Conservation (phyloP, 352 stramenopile genomes). For the Phytopythium sindhum region DNA sequence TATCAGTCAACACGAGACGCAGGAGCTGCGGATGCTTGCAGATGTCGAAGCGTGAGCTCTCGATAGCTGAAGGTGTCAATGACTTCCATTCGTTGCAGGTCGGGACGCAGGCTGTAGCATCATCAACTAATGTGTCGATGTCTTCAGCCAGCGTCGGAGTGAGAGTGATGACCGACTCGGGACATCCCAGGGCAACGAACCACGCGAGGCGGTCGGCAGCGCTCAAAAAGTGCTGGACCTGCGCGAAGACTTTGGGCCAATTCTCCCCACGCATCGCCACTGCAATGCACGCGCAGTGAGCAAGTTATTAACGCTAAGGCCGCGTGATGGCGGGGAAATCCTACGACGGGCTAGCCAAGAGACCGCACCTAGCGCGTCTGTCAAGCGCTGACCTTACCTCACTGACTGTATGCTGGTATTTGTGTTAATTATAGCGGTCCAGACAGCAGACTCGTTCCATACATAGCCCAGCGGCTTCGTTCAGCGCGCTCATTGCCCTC, state of each 20-base stretch:
- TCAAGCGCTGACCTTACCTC: too few species aligned
- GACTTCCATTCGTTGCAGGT: not conserved
- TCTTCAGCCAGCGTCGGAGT: not conserved
- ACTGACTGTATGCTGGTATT: too few species aligned
- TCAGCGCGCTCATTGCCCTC: too few species aligned
- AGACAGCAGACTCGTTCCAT: too few species aligned
- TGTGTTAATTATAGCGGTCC: too few species aligned
- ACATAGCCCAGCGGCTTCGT: too few species aligned
- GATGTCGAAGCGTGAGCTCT: slow-evolving; percentile 1
- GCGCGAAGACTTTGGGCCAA: slow-evolving; percentile 64
- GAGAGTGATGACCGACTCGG: not conserved
- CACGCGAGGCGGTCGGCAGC: slow-evolving; percentile 39
- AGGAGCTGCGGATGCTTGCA: slow-evolving; percentile 12
- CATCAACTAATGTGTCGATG: not conserved
- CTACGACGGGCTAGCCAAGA: not conserved
- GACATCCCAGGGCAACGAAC: slow-evolving; percentile 18
- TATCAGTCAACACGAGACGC: slow-evolving; percentile 17
- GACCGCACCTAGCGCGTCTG: not conserved
- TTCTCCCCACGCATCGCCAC: slow-evolving; percentile 30
- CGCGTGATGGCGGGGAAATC: not conserved
- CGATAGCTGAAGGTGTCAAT: not conserved
- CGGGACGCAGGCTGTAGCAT: not conserved
- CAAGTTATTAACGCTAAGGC: not conserved
- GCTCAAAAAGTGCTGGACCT: slow-evolving; percentile 53
- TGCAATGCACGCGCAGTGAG: not conserved